Percentiles rank a stretch among this genome's conserved stretches.
phyloP scores from a whole-genome alignment of 148 eudicot species.

The Silene latifolia region DNA sequence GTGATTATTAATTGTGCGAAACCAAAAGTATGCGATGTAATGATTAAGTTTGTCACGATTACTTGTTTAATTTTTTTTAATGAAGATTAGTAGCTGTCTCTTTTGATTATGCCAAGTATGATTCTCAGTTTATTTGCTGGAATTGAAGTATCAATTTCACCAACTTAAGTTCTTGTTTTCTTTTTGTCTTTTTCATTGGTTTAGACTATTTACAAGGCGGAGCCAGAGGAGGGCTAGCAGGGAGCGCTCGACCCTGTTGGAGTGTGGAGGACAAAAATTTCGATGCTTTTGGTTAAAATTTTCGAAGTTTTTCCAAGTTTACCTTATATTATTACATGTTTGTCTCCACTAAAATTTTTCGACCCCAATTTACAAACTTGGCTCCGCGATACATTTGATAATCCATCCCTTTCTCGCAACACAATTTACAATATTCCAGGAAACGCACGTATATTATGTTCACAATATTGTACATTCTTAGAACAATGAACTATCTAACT shows the following conservation, averaged over 20 bases:
- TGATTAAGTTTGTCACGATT: neutral
- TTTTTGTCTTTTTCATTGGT: conserved; percentile 5
- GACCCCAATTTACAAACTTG: too few species aligned
- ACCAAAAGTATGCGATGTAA: too few species aligned
- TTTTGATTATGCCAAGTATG: conserved; percentile 4
- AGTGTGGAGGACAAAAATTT: too few species aligned
- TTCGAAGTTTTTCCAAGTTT: too few species aligned
- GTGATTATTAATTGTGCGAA: too few species aligned
- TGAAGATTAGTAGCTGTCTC: conserved; percentile 8
- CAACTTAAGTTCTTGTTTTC: neutral
- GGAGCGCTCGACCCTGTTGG: too few species aligned
- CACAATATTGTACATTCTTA: conserved; percentile 11
- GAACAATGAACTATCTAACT: neutral
- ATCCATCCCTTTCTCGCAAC: neutral
- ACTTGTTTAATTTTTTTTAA: neutral
- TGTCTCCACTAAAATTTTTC: too few species aligned
- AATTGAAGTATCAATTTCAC: conserved; percentile 17
- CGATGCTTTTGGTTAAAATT: too few species aligned
- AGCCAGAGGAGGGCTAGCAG: too few species aligned
- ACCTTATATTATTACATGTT: too few species aligned
- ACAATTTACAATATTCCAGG: neutral
- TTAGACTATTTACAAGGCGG: neutral
- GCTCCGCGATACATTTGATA: neutral
- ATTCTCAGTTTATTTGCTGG: conserved; percentile 14
- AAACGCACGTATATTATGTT: neutral